Evolutionary conservation across 257 asterid genomes (phyloP).

Genomic region (Linaria vulgaris): DNA sequence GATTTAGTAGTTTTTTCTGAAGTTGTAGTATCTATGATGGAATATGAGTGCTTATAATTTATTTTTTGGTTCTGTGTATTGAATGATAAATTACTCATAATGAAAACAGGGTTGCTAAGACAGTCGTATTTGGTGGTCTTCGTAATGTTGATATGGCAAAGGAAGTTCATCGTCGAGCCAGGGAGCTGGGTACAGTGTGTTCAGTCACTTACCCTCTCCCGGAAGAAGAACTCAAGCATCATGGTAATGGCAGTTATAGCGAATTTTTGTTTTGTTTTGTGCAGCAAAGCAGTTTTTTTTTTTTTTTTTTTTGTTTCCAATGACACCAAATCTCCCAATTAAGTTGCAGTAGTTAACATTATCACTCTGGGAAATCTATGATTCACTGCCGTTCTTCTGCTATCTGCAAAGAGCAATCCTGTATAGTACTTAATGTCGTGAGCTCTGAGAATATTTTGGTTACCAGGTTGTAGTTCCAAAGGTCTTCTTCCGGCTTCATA

Average conservation of each 20-base stretch:
- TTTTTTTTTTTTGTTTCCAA: no score
- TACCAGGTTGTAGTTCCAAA: neutral
- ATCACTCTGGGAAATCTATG: constrained; percentile 8
- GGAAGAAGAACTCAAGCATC: constrained; percentile 59
- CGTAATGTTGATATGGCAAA: constrained; percentile 65
- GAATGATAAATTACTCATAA: constrained; percentile 18
- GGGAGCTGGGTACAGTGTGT: constrained; percentile 59
- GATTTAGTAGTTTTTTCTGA: neutral
- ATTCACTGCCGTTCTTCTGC: neutral
- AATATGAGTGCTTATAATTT: constrained; percentile 9
- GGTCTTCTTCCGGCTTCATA: neutral
- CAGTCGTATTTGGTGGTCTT: constrained; percentile 85
- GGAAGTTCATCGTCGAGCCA: constrained; percentile 73
- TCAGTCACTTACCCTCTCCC: constrained; percentile 86
- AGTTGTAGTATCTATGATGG: neutral
- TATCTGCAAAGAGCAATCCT: neutral
- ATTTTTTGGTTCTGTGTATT: constrained; percentile 7
- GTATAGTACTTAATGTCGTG: constrained; percentile 7
- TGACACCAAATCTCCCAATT: neutral
- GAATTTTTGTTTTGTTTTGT: neutral
- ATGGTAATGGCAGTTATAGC: constrained; percentile 51
- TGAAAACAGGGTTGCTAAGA: constrained; percentile 85
- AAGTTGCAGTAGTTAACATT: neutral
- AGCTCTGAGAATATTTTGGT: neutral
- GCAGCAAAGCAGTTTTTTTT: constrained; percentile 16